A percentile compares a stretch with the other conserved stretches of the same genome.
These are phyloP conservation scores for Globisporangium rhizosaccharum DNA, from an alignment of 352 stramenopile genomes.

Conservation along the genomic window DNA sequence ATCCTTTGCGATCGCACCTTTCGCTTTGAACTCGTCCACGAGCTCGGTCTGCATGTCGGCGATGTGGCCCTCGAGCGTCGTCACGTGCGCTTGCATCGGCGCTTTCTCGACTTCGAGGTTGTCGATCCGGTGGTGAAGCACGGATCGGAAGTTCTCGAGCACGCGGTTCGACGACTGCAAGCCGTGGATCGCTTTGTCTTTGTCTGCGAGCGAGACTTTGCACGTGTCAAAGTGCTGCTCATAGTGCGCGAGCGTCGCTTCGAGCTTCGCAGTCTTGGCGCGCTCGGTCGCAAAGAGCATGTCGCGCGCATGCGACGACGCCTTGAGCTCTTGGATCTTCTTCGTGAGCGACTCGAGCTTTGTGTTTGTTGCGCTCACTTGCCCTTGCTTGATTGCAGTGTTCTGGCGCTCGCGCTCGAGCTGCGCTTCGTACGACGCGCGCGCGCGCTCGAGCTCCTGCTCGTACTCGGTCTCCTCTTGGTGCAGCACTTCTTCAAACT, in stretches of 20 bases:
- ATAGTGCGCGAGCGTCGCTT: slow-evolving; percentile 59
- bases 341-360: slow-evolving; percentile 81
- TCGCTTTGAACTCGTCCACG: slow-evolving; percentile 62
- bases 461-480: slow-evolving; percentile 83
- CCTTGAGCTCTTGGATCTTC: slow-evolving; percentile 83
- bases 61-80: slow-evolving; percentile 53
- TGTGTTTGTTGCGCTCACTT: slow-evolving; percentile 70
- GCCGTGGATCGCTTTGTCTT: slow-evolving; percentile 55
- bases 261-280: slow-evolving; percentile 60
- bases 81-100: slow-evolving; percentile 64
- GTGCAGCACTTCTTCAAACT: slow-evolving; percentile 79
- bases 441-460: slow-evolving; percentile 55
- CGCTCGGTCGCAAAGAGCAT: slow-evolving; percentile 66
- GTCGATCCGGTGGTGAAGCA: slow-evolving; percentile 72
- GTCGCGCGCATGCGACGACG: slow-evolving; percentile 55
- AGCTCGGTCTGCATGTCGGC: slow-evolving; percentile 76
- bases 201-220: slow-evolving; percentile 59
- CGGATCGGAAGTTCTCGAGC: slow-evolving; percentile 79
- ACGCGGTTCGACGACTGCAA: slow-evolving; percentile 74
- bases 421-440: slow-evolving; percentile 56
- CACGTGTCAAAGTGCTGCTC: slow-evolving; percentile 74
- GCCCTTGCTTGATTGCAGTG: slow-evolving; percentile 72
- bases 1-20: slow-evolving; percentile 56
- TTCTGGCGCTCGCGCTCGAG: slow-evolving; percentile 69
- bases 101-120: slow-evolving; percentile 65